Percentiles rank a stretch among this genome's conserved stretches.
Conservation (phyloP, 352 stramenopile species). For the Globisporangium cystogenes region DNA sequence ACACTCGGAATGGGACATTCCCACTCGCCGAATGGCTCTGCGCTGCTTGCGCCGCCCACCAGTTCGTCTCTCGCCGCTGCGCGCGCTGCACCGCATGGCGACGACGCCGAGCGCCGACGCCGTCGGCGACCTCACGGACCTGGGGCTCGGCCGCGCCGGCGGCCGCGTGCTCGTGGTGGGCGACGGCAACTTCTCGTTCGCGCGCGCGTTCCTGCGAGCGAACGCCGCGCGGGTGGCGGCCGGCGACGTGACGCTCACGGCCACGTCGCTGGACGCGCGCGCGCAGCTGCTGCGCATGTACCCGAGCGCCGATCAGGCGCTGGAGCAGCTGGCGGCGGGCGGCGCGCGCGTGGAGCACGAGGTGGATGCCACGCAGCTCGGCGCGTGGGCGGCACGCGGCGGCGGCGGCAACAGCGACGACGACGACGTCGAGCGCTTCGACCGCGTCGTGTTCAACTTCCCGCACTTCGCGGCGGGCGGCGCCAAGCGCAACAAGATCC, state of each 20-base stretch:
- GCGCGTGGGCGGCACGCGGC: slow-evolving; percentile 21
- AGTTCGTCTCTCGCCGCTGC: not conserved
- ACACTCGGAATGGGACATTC: not conserved
- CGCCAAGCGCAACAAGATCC: slow-evolving; percentile 79
- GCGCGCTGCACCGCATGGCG: not conserved
- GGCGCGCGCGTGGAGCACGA: slow-evolving; percentile 53
- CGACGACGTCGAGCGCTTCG: slow-evolving; percentile 18
- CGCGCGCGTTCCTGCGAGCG: slow-evolving; percentile 57
- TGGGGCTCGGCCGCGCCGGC: slow-evolving; percentile 21
- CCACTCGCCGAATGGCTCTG: not conserved
- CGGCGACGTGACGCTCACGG: slow-evolving; percentile 30
- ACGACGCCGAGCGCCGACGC: not conserved
- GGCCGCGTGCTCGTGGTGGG: slow-evolving; percentile 62
- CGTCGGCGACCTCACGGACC: slow-evolving; percentile 48
- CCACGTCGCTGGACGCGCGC: slow-evolving; percentile 64
- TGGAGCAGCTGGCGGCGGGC: slow-evolving; percentile 45
- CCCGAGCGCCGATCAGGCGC: slow-evolving; percentile 39
- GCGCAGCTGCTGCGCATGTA: slow-evolving; percentile 74
- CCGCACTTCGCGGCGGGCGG: slow-evolving; percentile 75
- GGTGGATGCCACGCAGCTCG: slow-evolving; percentile 68
- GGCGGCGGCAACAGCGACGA: not conserved
- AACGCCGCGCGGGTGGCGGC: slow-evolving; percentile 21
- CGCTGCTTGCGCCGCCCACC: too few relatives aligned
- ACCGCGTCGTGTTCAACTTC: slow-evolving; percentile 87
- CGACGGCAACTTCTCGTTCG: slow-evolving; percentile 85